phyloP scores from a whole-genome alignment of 2,329 filamentous ascomycete genomes.

The Dendryphion nanum region DNA sequence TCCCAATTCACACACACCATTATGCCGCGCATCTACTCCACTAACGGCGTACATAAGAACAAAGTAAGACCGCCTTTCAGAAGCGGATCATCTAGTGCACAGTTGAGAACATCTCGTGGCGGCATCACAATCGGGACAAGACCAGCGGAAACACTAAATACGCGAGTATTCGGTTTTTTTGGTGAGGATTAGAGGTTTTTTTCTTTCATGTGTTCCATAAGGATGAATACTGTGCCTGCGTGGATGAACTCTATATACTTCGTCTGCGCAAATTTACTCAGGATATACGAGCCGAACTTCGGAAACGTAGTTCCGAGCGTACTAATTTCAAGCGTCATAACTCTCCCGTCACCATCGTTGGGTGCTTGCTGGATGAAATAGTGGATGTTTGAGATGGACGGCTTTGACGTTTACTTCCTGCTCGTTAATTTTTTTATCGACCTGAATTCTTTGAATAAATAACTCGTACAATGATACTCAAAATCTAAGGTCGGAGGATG shows the following conservation, averaged over 20 bases:
- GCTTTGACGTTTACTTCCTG: slow-evolving; percentile 25
- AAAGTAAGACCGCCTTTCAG: slow-evolving; percentile 32
- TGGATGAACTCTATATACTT: slow-evolving; percentile 23
- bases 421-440: too few relatives aligned
- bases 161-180: slow-evolving; percentile 20
- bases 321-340: slow-evolving; percentile 20
- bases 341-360: slow-evolving; percentile 21
- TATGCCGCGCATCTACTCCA: slow-evolving; percentile 10
- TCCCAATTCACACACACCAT: slow-evolving; percentile 22
- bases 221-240: slow-evolving; percentile 5
- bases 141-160: slow-evolving; percentile 23
- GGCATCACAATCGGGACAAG: slow-evolving; percentile 18
- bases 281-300: slow-evolving; percentile 18
- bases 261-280: slow-evolving; percentile 18
- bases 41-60: slow-evolving; percentile 12
- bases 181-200: neutral
- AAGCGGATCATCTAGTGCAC: slow-evolving; percentile 27
- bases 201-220: neutral
- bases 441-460: too few relatives aligned
- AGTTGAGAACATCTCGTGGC: slow-evolving; percentile 15
- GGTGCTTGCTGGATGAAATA: slow-evolving; percentile 17
- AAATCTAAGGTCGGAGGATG: too few relatives aligned
- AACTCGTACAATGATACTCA: too few relatives aligned
- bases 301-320: slow-evolving; percentile 14
- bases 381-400: slow-evolving; percentile 18